phyloP scores from a whole-genome alignment of 2,329 filamentous ascomycete genomes.

The Ceratocystis cubensis region DNA sequence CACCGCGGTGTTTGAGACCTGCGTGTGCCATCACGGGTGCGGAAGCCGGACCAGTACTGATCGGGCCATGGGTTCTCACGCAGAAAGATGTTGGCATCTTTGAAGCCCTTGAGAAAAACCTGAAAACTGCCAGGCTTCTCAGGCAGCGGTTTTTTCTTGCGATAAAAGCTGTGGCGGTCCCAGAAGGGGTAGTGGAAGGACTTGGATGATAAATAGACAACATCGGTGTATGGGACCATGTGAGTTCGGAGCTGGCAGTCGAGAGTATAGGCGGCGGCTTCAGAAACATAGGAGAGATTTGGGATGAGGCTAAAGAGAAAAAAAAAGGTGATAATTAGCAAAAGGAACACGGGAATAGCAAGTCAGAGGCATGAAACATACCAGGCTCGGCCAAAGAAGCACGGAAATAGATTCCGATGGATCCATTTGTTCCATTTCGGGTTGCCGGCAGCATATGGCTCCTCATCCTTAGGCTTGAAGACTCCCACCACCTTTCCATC shows the following conservation, averaged over 20 bases:
- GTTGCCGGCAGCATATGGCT: conserved; percentile 91
- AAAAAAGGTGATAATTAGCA: conserved; percentile 20
- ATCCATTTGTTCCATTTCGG: conserved; percentile 99
- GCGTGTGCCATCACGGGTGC: conserved; percentile 49
- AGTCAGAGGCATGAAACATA: conserved; percentile 28
- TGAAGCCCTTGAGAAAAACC: conserved; percentile 91
- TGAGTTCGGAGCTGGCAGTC: conserved; percentile 82
- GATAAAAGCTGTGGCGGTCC: conserved; percentile 78
- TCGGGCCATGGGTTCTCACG: conserved; percentile 96
- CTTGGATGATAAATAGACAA: conserved; percentile 87
- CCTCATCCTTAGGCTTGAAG: conserved; percentile 98
- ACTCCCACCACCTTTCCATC: conserved; percentile 93
- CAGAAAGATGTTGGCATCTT: conserved; percentile 91
- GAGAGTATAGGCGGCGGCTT: conserved; percentile 91
- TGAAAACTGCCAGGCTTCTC: conserved; percentile 93
- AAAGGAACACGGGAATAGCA: background rate
- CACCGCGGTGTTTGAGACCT: conserved; percentile 54
- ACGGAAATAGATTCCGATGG: conserved; percentile 92
- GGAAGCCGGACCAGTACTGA: conserved; percentile 60
- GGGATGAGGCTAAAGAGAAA: conserved; percentile 58
- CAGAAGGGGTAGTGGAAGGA: conserved; percentile 98
- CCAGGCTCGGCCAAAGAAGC: conserved; percentile 90
- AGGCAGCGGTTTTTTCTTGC: conserved; percentile 75
- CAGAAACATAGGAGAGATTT: conserved; percentile 93
- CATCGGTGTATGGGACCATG: conserved; percentile 90